Percentiles rank a stretch among this genome's conserved stretches.
Evolutionary conservation across 2,329 filamentous ascomycete genomes (phyloP).

Genomic region (Aschersonia sp.): DNA sequence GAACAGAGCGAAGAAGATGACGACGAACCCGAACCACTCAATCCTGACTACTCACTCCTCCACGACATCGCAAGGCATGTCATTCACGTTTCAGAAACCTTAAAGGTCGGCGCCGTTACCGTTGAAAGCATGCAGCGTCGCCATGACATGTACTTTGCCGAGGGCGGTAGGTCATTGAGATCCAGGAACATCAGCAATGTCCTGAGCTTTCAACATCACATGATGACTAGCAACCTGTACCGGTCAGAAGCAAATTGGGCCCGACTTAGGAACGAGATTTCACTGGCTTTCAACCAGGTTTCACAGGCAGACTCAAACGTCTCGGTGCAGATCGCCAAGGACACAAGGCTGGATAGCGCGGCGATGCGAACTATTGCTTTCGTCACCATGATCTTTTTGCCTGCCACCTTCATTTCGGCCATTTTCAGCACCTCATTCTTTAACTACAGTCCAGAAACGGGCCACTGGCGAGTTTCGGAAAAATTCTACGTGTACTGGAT

Average conservation of each 20-base stretch:
- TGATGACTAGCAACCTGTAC: conserved; percentile 18
- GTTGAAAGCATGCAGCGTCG: conserved; percentile 16
- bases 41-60: conserved; percentile 18
- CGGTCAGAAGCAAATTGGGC: conserved; percentile 24
- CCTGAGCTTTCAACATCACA: conserved; percentile 17
- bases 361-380: conserved; percentile 37
- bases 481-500: conserved; percentile 23
- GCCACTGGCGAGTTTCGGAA: conserved; percentile 13
- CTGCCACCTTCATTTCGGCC: conserved; percentile 33
- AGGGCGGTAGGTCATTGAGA: neutral
- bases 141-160: conserved; percentile 9
- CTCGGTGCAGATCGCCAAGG: conserved; percentile 23
- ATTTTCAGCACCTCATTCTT: conserved; percentile 34
- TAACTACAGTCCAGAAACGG: conserved; percentile 10
- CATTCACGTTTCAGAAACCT: conserved; percentile 28
- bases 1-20: neutral
- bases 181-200: conserved; percentile 12
- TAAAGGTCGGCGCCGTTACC: conserved; percentile 19
- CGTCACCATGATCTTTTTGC: conserved; percentile 32
- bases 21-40: conserved; percentile 6
- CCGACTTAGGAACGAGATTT: conserved; percentile 39
- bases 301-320: conserved; percentile 24
- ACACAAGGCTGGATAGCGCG: conserved; percentile 28
- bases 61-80: conserved; percentile 28
- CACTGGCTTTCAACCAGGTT: conserved; percentile 32